Percentiles rank a stretch among this genome's conserved stretches.
These are phyloP conservation scores for Boechera retrofracta DNA, from an alignment of 345 rosid species.

Conservation along the genomic window DNA sequence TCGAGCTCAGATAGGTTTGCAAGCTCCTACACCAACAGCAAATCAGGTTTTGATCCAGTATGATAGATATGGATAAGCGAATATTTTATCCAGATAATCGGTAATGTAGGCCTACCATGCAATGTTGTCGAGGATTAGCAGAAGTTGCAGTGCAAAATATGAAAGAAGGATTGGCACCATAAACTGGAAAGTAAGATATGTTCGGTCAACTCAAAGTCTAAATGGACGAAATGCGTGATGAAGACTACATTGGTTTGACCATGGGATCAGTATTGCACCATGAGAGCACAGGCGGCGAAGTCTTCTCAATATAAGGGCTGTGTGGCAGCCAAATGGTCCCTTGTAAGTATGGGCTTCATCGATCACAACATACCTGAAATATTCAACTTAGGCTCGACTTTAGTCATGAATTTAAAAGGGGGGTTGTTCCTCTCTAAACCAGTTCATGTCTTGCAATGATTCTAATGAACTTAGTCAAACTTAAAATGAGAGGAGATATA, in stretches of 20 bases:
- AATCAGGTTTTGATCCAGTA: conserved; percentile 24
- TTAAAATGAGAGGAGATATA: background rate
- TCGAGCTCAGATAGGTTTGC: conserved; percentile 81
- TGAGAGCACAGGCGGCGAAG: conserved; percentile 85
- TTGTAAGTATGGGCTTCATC: conserved; percentile 97
- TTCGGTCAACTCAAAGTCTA: conserved; percentile 20
- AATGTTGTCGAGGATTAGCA: conserved; percentile 91
- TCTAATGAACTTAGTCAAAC: background rate
- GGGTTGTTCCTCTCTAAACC: conserved; percentile 21
- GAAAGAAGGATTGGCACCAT: conserved; percentile 79
- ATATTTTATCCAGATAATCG: conserved; percentile 24
- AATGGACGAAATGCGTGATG: background rate
- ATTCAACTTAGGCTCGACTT: background rate
- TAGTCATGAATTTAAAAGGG: background rate
- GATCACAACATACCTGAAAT: conserved; percentile 74
- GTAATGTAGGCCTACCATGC: conserved; percentile 68
- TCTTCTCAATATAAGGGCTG: conserved; percentile 94
- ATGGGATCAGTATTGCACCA: conserved; percentile 50
- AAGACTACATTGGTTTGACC: conserved; percentile 17
- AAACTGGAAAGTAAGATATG: conserved; percentile 56
- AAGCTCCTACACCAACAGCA: conserved; percentile 73
- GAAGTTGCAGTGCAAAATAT: conserved; percentile 95
- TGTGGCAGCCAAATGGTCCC: conserved; percentile 98
- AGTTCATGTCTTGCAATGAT: conserved; percentile 14
- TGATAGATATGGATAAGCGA: conserved; percentile 1